phyloP scores from a whole-genome alignment of 257 asterid species.

The Plantago ovata region DNA sequence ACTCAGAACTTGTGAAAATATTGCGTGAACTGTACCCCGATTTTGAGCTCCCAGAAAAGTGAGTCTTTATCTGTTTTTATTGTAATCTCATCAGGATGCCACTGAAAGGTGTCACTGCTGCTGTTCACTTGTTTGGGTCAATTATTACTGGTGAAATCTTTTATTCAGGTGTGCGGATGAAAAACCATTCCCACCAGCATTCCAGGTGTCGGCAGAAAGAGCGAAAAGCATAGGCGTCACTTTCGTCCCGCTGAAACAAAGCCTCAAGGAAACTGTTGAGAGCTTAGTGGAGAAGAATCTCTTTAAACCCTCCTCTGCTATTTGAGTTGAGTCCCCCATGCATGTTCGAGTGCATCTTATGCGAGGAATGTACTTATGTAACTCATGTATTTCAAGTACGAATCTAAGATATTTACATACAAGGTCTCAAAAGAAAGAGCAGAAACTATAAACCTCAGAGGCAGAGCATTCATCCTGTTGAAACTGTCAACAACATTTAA shows the following conservation, averaged over 20 bases:
- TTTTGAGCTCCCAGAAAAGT: slow-evolving; percentile 58
- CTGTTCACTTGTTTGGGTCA: slow-evolving; percentile 1
- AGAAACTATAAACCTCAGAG: no score
- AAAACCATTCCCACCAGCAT: slow-evolving; percentile 48
- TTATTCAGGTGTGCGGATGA: slow-evolving; percentile 62
- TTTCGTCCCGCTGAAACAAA: slow-evolving; percentile 56
- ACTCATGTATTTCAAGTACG: no score
- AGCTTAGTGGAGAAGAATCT: slow-evolving; percentile 56
- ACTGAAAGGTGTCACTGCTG: no score
- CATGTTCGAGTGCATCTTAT: neutral
- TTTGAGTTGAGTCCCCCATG: neutral
- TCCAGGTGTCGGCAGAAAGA: slow-evolving; percentile 59
- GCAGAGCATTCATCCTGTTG: no score
- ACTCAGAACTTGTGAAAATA: slow-evolving; percentile 43
- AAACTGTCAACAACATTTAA: no score
- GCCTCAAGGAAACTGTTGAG: slow-evolving; percentile 63
- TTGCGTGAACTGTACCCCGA: slow-evolving; percentile 49
- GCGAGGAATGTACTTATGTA: no score
- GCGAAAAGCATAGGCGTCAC: slow-evolving; percentile 54
- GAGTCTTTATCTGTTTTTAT: slow-evolving; percentile 16
- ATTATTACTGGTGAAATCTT: no score
- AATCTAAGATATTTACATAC: no score
- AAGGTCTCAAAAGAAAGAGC: no score
- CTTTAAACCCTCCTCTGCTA: neutral
- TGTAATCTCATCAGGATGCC: no score